Evolutionary conservation across 1,284 basidiomycete genomes (phyloP), one percentile per base, ranked within the genome.

Genomic region (Ganoderma boninense): DNA sequence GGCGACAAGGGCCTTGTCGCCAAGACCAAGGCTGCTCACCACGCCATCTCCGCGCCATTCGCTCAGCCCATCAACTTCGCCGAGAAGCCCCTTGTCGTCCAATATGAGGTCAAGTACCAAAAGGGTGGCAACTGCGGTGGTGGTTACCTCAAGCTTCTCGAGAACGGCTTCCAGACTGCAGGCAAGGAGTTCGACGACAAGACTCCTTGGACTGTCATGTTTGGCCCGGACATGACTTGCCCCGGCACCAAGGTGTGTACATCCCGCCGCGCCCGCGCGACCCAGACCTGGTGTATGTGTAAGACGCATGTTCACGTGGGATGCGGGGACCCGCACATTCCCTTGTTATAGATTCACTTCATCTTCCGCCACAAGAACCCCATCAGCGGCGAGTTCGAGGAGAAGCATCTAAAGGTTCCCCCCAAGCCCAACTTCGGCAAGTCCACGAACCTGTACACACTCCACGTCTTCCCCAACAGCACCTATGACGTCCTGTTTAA

Each of bases 71-170:
- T 98, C 77, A 92, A 94, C 85, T 95, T 97, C 84, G 90, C 90
- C 79, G 86, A 90, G 73, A 90, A 98, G 85, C 95, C 97, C 56
- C 87, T 99, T 64, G 97, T 99, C 74, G 93, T 99, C 23, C 97
- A 99, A 82, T 99, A 99, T 82, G 98, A 99, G 83, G 97, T 97
- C 85, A 98, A 99, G 87, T 96, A 98, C 82, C 97, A 99, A 87
- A 97, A 99, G 84, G 97, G 97, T 69, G 95, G 98, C 70, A 97
- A 97, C 84, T 99, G 98, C 78, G 98, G 98, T 84, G 98, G 98
- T 85, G 98, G 98, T 54, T 99, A 99, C 85, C 85, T 99, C 85
- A 99, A 99, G 86, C 92, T 99, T 69, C 90, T 99, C 65, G 92
- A 95, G 79, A 91, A 96, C 79, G 96, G 96, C 73, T 95, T 97